Conservation (phyloP, 805 yeast genomes). For the Brettanomyces naardenensis region DNA sequence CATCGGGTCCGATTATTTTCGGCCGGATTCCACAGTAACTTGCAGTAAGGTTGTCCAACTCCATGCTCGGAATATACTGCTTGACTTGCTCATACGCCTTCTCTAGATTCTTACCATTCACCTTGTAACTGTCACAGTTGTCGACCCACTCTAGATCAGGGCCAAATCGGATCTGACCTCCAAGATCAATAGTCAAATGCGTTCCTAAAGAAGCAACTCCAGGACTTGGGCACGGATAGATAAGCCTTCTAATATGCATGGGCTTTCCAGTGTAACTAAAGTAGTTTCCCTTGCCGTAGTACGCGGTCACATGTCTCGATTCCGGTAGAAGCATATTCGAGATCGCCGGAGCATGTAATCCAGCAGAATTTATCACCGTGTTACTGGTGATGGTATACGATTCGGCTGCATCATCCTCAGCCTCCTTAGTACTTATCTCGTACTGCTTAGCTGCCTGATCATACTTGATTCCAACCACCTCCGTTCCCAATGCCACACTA, state of each 20-base stretch:
- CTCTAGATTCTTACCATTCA: constrained; percentile 39
- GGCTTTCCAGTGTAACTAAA: constrained; percentile 38
- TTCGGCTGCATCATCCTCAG: constrained; percentile 15
- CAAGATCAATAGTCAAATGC: constrained; percentile 77
- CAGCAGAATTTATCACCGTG: constrained; percentile 70
- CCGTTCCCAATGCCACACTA: constrained; percentile 55
- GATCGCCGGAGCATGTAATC: constrained; percentile 64
- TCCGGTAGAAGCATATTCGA: constrained; percentile 61
- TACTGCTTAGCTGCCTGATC: constrained; percentile 21
- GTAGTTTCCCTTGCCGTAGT: constrained; percentile 82
- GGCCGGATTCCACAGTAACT: constrained; percentile 83
- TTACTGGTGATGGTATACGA: constrained; percentile 39
- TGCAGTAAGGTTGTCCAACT: constrained; percentile 44
- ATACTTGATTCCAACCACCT: constrained; percentile 36
- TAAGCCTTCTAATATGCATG: constrained; percentile 40
- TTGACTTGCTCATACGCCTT: constrained; percentile 52
- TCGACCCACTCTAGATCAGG: constrained; percentile 85
- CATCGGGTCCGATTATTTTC: constrained; percentile 45
- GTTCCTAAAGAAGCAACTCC: constrained; percentile 76
- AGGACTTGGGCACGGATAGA: constrained; percentile 77
- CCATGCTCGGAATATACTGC: constrained; percentile 57
- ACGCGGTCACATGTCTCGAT: constrained; percentile 38
- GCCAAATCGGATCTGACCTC: constrained; percentile 75
- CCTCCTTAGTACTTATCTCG: constrained; percentile 20
- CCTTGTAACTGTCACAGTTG: constrained; percentile 37